Conservation (phyloP, 2,329 filamentous ascomycete genomes). For the Diaporthe sp. region DNA sequence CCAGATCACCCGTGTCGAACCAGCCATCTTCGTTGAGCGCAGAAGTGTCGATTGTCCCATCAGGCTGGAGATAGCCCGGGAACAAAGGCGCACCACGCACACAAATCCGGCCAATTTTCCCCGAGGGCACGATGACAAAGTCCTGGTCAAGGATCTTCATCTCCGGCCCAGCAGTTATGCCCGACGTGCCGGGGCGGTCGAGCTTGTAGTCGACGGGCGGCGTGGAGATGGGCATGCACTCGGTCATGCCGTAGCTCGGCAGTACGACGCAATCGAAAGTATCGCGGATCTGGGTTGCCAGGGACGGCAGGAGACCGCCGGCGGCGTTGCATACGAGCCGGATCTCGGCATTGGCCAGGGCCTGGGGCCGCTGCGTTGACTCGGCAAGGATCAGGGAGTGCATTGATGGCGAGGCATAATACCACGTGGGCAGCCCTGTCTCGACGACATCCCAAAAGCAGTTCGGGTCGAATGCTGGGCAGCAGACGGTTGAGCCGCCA, state of each 20-base stretch:
- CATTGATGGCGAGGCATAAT: conserved; percentile 93
- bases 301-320: conserved; percentile 84
- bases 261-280: conserved; percentile 84
- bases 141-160: conserved; percentile 81
- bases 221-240: conserved; percentile 89
- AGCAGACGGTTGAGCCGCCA: conserved; percentile 85
- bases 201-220: conserved; percentile 78
- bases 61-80: conserved; percentile 84
- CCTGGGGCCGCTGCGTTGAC: conserved; percentile 71
- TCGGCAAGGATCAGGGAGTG: conserved; percentile 89
- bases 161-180: conserved; percentile 86
- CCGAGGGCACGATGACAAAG: conserved; percentile 77
- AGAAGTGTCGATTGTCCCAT: conserved; percentile 79
- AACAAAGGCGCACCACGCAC: conserved; percentile 88
- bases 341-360: conserved; percentile 71
- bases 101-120: conserved; percentile 84
- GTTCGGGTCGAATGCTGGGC: conserved; percentile 82
- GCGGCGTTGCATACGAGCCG: conserved; percentile 92
- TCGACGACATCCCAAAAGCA: conserved; percentile 88
- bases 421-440: conserved; percentile 86
- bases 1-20: conserved; percentile 91
- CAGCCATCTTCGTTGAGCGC: conserved; percentile 83
- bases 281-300: conserved; percentile 83
- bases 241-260: conserved; percentile 94
- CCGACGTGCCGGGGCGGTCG: conserved; percentile 78